Percentiles rank a stretch among this genome's conserved stretches.
phyloP scores from a whole-genome alignment of 768 basidiomycete genomes.

The Ramaria rubella region DNA sequence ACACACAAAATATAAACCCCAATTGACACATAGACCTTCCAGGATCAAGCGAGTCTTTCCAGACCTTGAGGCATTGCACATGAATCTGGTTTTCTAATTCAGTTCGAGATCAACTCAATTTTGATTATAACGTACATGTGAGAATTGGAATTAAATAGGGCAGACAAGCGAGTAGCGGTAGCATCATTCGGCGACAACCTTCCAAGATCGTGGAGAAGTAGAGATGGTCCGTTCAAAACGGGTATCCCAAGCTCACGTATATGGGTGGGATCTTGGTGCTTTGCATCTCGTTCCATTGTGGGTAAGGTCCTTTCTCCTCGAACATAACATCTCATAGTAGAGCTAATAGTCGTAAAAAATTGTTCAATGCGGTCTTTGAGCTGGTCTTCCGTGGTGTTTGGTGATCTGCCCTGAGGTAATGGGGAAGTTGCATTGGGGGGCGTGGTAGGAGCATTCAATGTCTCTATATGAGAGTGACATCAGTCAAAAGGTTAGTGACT shows the following conservation, averaged over 20 bases:
- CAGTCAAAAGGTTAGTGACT: too few species aligned
- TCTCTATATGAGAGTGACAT: too few species aligned
- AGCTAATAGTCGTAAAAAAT: not conserved
- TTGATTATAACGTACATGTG: not conserved
- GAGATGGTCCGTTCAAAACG: not conserved
- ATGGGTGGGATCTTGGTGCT: not conserved
- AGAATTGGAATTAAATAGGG: not conserved
- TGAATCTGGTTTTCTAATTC: not conserved
- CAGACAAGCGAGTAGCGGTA: not conserved
- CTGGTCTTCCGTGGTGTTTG: not conserved
- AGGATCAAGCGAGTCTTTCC: conserved; percentile 7
- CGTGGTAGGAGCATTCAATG: too few species aligned
- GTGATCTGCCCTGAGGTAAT: not conserved
- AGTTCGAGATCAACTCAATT: not conserved
- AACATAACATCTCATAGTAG: not conserved
- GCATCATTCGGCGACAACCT: not conserved
- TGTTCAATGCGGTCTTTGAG: not conserved
- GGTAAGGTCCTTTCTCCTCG: not conserved
- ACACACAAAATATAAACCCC: conserved; percentile 8
- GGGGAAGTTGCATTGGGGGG: not conserved
- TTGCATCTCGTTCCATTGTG: too few species aligned
- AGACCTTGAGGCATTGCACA: conserved; percentile 6
- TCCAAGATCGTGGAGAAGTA: not conserved
- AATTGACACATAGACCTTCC: not conserved
- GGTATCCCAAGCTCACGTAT: not conserved